Evolutionary conservation across 2,329 filamentous ascomycete genomes (phyloP).

Genomic region (Cryphonectria carpinicola): DNA sequence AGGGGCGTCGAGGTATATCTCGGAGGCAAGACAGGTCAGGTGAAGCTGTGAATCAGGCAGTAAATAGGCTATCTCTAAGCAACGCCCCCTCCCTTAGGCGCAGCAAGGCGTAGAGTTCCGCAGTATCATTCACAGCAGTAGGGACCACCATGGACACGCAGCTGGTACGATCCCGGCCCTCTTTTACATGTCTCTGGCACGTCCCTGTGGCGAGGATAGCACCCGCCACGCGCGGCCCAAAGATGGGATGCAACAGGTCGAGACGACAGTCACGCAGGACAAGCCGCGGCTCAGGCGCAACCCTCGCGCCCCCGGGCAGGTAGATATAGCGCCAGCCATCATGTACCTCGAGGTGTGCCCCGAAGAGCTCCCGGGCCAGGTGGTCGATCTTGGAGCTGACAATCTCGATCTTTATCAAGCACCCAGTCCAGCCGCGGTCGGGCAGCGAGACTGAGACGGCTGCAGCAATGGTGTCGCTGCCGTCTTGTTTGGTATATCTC

Average conservation of each 20-base stretch:
- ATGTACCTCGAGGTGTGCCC: not conserved
- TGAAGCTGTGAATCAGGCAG: too few relatives aligned
- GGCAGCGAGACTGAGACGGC: not conserved
- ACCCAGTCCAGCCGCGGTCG: not conserved
- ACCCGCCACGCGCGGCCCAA: not conserved
- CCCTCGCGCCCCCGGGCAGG: not conserved
- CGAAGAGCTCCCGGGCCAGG: not conserved
- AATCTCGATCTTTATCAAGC: not conserved
- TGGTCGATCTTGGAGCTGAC: not conserved
- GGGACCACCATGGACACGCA: not conserved
- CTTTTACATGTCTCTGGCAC: not conserved
- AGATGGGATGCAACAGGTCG: not conserved
- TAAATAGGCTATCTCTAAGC: conserved; percentile 3
- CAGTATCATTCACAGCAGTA: not conserved
- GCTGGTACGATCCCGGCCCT: not conserved
- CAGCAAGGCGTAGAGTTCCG: conserved; percentile 6
- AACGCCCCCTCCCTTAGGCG: not conserved
- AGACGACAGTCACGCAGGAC: not conserved
- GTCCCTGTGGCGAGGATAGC: not conserved
- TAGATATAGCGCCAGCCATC: not conserved
- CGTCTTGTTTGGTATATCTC: not conserved
- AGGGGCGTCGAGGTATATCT: too few relatives aligned
- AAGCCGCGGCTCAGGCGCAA: not conserved
- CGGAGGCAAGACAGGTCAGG: too few relatives aligned
- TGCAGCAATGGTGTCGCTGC: not conserved